Evolutionary conservation across 768 basidiomycete genomes (phyloP), one percentile per base, ranked within the genome.

Genomic region (Naematelia encephala): DNA sequence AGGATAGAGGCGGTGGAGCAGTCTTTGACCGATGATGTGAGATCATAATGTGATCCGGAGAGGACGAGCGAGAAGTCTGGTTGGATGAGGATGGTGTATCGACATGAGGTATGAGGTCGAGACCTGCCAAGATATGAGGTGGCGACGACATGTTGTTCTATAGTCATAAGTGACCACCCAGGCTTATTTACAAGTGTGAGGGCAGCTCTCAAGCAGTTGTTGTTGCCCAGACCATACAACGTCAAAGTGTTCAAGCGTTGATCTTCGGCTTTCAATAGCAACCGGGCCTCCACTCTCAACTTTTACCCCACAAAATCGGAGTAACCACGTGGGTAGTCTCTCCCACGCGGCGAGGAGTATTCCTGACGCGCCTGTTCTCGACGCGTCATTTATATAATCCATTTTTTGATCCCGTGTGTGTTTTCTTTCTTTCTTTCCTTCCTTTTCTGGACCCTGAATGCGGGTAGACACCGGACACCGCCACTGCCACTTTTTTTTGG

Each of bases 11-110:
- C 10, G 57, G 61, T 5, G 61, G 61, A 27, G 61, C 61, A 3
- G 61, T 63, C 43, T 56, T 58, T 25, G 61, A 63, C 5, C 61
- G 51, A 49, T 63, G 47, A 23, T 49, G 57, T 34, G 29, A 16
- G 14, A 30, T 30, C 11, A 23, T 29, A 4, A 26, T 29, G 22
- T 22, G 22, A 27, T 50, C 48, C 3, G 48, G 48, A 14, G 48
- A 27, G 14, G 48, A 50, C 21, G 48, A 27, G 48, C 22, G 27
- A 5, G 48, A 10, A 26, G 48, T 10, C 22, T 26, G 14, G 11
- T 14, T 25, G 27, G 48, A 50, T 27, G 48, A 12, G 5, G 48
- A 14, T 12, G 48, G 22, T 14, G 48, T 21, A 25, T 22, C 22
- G 5, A 50, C 25, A 26, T 50, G 48, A 4, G 48, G 48, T 50